Conservation (phyloP, 2,329 filamentous ascomycete species). For the Tolypocladium inflatum region DNA sequence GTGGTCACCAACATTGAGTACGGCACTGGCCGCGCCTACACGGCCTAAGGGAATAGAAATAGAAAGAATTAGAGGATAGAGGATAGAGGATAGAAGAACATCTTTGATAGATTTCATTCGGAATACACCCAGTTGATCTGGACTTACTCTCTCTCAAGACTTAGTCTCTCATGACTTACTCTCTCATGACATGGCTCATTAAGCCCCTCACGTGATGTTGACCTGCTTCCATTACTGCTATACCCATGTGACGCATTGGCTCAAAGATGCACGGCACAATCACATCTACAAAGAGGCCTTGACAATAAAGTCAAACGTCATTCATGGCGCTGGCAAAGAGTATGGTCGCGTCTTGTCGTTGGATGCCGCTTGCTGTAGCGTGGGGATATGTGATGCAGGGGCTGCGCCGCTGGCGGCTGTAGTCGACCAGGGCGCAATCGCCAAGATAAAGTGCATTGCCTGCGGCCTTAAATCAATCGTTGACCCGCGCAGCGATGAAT, state of each 20-base stretch:
- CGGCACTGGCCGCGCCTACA: conserved; percentile 30
- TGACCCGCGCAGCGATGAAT: too few relatives aligned
- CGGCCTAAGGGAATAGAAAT: conserved; percentile 7
- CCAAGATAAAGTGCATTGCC: neutral
- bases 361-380: too few relatives aligned
- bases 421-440: neutral
- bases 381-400: neutral
- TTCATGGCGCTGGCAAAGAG: neutral
- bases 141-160: neutral
- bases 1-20: conserved; percentile 44
- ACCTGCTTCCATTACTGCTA: neutral
- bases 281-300: neutral
- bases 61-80: neutral
- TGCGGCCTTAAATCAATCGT: neutral
- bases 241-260: neutral
- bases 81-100: neutral
- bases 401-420: neutral
- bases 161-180: too few relatives aligned
- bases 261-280: neutral
- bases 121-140: neutral
- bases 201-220: neutral
- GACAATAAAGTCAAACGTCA: neutral
- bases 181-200: neutral
- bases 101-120: neutral
- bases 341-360: neutral